Base-by-base conservation (phyloP, 257 asterid species). In the Ilex asprella region DNA sequence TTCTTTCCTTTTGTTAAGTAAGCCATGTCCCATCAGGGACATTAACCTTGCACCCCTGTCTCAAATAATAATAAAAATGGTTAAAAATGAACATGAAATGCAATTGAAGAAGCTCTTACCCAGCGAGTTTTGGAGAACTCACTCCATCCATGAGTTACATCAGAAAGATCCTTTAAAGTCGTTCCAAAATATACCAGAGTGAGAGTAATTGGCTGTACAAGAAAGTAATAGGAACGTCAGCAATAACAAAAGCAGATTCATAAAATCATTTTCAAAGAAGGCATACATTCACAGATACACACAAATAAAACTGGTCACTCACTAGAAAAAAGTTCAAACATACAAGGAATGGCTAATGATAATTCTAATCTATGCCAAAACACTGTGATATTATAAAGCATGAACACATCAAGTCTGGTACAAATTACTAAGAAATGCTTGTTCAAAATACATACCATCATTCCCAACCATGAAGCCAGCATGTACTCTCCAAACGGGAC, bases 391-490 rank as follows among this genome's bases (percentile, higher is more conserved):
- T 1, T 49, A 3, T 15, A 6, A 49, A 2, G 54, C 54, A 53
- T 14, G 57, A 53, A 53, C 27, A 16, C 57, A 10, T 53, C 11
- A 53, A 53, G 16, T 49, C 16, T 49, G 54, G 14, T 12, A 49
- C 16, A 11, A 53, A 53, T 6, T 7, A 53, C 57, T 3, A 53
- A 53, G 57, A 53, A 16, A 53, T 11, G 16, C 6, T 3, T 11
- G 21, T 39, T 50, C n/a, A 49, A 56, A 59, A 21, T 30, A 64
- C 71, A 46, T 80, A 93, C 99, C 97, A 93, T 85, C 99, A 93
- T 93, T 70, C 99, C 99, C 79, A 93, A 73, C 99, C 99, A 93
- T 55, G 99, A 84, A 60, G 99, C 99, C 54, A 93, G 85, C 81
- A 85, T 73, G 79, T 93, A 93, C 39, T 93, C 88, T 70, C 81